Percentiles rank a stretch among this genome's conserved stretches.
Conservation (phyloP, 345 rosid genomes). For the Ailanthus altissimus region DNA sequence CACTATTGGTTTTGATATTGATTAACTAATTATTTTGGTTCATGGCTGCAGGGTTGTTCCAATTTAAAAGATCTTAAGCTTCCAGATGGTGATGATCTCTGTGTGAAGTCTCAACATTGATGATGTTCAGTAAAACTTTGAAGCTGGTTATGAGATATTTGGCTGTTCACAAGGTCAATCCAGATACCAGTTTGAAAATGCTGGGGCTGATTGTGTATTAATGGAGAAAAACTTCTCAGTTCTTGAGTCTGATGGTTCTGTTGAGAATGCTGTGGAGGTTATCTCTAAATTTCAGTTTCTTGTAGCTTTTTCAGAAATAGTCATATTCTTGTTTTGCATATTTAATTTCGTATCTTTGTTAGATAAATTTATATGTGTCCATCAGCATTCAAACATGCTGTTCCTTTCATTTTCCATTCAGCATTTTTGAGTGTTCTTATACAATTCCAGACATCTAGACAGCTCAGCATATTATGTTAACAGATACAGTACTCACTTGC, state of each 20-base stretch:
- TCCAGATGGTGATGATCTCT: constrained; percentile 55
- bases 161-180: constrained; percentile 39
- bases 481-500: background rate
- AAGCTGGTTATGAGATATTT: constrained; percentile 50
- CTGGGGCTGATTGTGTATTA: constrained; percentile 35
- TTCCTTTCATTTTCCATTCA: background rate
- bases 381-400: background rate
- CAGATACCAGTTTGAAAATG: constrained; percentile 39
- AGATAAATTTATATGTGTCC: background rate
- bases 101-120: constrained; percentile 54
- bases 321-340: background rate
- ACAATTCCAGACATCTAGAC: background rate
- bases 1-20: background rate
- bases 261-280: constrained; percentile 56
- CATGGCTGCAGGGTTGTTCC: constrained; percentile 37
- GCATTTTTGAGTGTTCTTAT: background rate
- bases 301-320: background rate
- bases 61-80: constrained; percentile 41
- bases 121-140: constrained; percentile 49
- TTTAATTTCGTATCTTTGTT: background rate
- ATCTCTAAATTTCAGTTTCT: constrained; percentile 9
- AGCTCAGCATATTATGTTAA: background rate
- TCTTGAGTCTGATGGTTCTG: constrained; percentile 42
- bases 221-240: constrained; percentile 49
- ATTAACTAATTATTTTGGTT: background rate